Percentiles rank a stretch among this genome's conserved stretches.
Conservation (phyloP, 371 early-diverging fungal genomes). For the Apophysomyces variabilis region DNA sequence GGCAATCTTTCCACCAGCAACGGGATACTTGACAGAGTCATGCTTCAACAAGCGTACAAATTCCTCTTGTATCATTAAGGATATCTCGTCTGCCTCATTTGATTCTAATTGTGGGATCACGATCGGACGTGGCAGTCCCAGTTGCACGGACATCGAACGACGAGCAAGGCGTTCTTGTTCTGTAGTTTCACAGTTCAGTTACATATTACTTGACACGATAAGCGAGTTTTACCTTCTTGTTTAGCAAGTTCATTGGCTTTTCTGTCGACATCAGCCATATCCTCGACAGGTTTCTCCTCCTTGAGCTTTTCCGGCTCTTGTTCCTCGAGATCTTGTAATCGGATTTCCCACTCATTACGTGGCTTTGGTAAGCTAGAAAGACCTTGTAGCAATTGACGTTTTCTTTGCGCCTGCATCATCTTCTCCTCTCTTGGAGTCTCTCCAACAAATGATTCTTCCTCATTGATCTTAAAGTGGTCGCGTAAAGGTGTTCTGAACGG, state of each 20-base stretch:
- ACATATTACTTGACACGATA: neutral
- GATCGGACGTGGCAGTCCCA: slow-evolving; percentile 79
- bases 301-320: slow-evolving; percentile 42
- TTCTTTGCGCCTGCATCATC: slow-evolving; percentile 55
- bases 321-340: slow-evolving; percentile 74
- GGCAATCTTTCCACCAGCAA: slow-evolving; percentile 57
- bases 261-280: slow-evolving; percentile 72
- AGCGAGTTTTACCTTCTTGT: slow-evolving; percentile 25
- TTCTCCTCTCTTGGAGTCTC: slow-evolving; percentile 61
- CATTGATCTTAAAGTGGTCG: slow-evolving; percentile 59
- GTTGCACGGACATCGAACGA: slow-evolving; percentile 78
- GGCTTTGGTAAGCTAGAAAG: slow-evolving; percentile 84
- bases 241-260: slow-evolving; percentile 49
- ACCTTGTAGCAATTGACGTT: slow-evolving; percentile 55
- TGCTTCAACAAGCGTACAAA: slow-evolving; percentile 60
- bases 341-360: slow-evolving; percentile 93
- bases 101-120: slow-evolving; percentile 34
- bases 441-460: slow-evolving; percentile 25
- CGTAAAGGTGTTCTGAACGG: slow-evolving; percentile 60
- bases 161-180: slow-evolving; percentile 58
- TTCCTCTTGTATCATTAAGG: slow-evolving; percentile 66
- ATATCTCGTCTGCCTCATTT: slow-evolving; percentile 27
- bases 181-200: slow-evolving; percentile 10
- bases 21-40: slow-evolving; percentile 78
- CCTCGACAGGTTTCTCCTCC: slow-evolving; percentile 43